phyloP scores from a whole-genome alignment of 495 filamentous ascomycete genomes.

The Penicillium verhagenii region DNA sequence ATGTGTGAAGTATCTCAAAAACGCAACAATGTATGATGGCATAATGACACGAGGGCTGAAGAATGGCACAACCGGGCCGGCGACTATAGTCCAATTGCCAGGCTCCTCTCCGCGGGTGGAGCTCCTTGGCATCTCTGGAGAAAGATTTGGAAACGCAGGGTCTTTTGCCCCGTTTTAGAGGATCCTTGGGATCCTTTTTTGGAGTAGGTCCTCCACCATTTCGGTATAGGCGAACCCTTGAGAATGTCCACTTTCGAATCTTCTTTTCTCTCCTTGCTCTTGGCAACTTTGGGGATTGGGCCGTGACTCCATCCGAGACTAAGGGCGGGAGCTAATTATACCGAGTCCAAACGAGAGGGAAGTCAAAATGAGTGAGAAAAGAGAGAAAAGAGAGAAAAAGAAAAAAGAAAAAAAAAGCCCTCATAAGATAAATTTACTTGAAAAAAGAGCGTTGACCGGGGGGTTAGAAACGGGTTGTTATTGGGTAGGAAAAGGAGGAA shows the following conservation, averaged over 20 bases:
- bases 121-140: slow-evolving; percentile 1
- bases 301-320: no score
- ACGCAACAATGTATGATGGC: slow-evolving; percentile 12
- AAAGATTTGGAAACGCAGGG: slow-evolving; percentile 2
- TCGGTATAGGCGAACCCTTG: neutral
- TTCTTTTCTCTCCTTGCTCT: neutral
- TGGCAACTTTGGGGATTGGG: no score
- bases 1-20: neutral
- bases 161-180: slow-evolving; percentile 1
- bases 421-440: no score
- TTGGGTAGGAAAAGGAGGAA: neutral
- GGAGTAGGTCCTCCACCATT: neutral
- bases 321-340: slow-evolving; percentile 12
- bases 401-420: neutral
- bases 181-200: no score
- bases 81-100: neutral
- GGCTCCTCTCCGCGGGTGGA: slow-evolving; percentile 1
- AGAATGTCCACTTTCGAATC: neutral
- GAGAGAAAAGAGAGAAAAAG: neutral
- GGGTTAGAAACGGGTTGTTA: neutral
- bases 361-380: neutral
- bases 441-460: neutral
- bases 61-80: slow-evolving; percentile 9
- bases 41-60: slow-evolving; percentile 11
- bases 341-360: neutral